These are phyloP conservation scores for Physaria fendleri DNA, from an alignment of 345 rosid genomes.

Conservation along the genomic window DNA sequence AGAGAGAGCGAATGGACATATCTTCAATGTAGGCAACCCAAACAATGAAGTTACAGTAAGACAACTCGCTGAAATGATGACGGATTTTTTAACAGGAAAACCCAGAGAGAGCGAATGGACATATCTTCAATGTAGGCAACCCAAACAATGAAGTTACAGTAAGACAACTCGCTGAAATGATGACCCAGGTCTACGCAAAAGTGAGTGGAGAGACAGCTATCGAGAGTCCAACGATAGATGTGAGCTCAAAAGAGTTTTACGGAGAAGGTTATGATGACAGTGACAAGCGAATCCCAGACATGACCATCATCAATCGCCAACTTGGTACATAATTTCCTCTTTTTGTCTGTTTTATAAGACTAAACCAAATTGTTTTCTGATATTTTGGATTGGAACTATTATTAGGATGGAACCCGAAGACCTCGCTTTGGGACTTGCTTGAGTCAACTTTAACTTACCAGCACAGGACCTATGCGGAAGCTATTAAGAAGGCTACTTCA, in stretches of 20 bases:
- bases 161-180: too few relatives aligned
- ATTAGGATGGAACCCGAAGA: constrained; percentile 95
- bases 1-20: constrained; percentile 85
- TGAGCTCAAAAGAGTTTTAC: constrained; percentile 88
- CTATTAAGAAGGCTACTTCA: constrained; percentile 64
- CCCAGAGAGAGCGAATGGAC: too few relatives aligned
- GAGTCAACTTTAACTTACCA: constrained; percentile 95
- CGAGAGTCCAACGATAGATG: constrained; percentile 63
- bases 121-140: neutral
- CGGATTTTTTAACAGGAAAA: too few relatives aligned
- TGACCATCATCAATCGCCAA: constrained; percentile 91
- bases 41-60: constrained; percentile 95
- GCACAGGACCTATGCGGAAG: constrained; percentile 94
- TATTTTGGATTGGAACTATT: neutral
- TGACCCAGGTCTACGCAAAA: constrained; percentile 84
- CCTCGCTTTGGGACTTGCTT: constrained; percentile 92
- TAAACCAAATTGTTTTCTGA: neutral
- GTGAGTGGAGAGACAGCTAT: constrained; percentile 67
- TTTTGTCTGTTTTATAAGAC: neutral
- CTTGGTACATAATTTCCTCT: constrained; percentile 53
- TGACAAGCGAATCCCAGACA: constrained; percentile 97
- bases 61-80: constrained; percentile 99
- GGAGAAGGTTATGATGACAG: constrained; percentile 97
- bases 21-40: constrained; percentile 98
- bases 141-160: constrained; percentile 2